Base-by-base conservation (phyloP, 345 rosid genomes). In the Pugionium cornutum region DNA sequence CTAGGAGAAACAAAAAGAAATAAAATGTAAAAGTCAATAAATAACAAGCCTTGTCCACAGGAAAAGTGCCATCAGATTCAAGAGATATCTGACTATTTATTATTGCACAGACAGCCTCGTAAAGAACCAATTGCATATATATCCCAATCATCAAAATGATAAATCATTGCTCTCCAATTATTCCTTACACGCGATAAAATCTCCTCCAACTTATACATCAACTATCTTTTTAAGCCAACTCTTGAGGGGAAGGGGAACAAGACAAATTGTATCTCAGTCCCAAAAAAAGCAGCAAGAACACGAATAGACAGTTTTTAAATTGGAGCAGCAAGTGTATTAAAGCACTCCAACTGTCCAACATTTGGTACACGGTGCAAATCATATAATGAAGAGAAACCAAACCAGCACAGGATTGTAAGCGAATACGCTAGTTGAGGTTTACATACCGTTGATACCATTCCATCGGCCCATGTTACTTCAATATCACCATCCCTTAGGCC, bases 381-480 rank as follows among this genome's bases (percentile, higher is more conserved):
- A 59, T 30, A 45, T 37, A 37, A 33, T 34, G 64, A 53, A 67
- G 47, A 54, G 27, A 44, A 53, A 67, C 57, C 30, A 52, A 41
- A 52, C 30, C 25, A 65, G 72, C 29, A 66, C 58, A 9, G 27
- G 47, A 34, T 18, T 46, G 11, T 45, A 67, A 53, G 27, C 37
- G 53, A 32, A 67, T 4, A 61, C n/a, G 39, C 30, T 53, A 61
- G 41, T 61, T 40, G n/a, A 74, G 64, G 8, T 67, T 62, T 48
- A 72, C 69, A 37, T 91, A 95, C 99, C 92, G 30, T 79, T 69
- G 99, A 95, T 68, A 95, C 84, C 88, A 77, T 85, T 70, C 97
- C 96, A 70, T 95, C 94, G 27, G 96, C 97, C 99, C 99, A 95
- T 49, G 97, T 84, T 65, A 95, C 97, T 82, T 95, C 91, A 66